These are phyloP conservation scores for Cydonia oblonga DNA, from an alignment of 331 rosid species.

Conservation along the genomic window DNA sequence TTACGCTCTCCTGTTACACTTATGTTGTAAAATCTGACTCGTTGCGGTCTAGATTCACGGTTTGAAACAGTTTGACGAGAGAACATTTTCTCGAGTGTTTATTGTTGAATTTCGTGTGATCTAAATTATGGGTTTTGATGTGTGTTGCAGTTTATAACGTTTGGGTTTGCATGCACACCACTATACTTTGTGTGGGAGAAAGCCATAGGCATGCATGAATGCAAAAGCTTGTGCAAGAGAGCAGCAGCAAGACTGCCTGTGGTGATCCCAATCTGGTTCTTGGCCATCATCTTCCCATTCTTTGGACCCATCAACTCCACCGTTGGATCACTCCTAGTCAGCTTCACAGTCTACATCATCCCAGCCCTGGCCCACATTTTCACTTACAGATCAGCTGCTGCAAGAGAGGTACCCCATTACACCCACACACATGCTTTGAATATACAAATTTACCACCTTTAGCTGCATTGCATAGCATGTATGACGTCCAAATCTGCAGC, in stretches of 20 bases:
- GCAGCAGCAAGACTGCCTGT: constrained; percentile 91
- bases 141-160: constrained; percentile 72
- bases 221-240: constrained; percentile 89
- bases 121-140: not conserved
- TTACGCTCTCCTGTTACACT: not conserved
- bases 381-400: constrained; percentile 72
- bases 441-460: not conserved
- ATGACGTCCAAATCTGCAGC: not conserved
- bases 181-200: constrained; percentile 94
- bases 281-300: constrained; percentile 90
- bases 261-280: constrained; percentile 89
- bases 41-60: not conserved
- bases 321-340: constrained; percentile 94
- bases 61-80: accelerated
- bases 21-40: not conserved
- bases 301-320: constrained; percentile 97
- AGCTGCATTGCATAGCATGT: not conserved
- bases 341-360: constrained; percentile 95
- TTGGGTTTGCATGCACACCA: constrained; percentile 97
- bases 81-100: no score
- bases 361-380: constrained; percentile 83
- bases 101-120: not conserved
- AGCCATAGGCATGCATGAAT: constrained; percentile 75
- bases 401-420: constrained; percentile 56
- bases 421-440: not conserved